phyloP scores from a whole-genome alignment of 345 rosid species.

The Eucalyptus erythrocorys region DNA sequence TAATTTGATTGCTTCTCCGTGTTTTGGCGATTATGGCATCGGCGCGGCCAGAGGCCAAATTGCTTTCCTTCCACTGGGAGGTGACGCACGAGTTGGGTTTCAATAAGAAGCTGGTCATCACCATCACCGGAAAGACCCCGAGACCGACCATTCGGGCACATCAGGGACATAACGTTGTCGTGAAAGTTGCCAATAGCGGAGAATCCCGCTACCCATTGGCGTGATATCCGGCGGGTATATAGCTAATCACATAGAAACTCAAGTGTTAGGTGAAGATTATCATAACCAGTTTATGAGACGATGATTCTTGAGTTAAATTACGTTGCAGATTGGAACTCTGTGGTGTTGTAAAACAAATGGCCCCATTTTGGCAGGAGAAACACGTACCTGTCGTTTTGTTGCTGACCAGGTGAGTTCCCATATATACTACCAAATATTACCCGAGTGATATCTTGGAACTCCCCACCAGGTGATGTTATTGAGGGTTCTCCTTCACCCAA shows the following conservation, averaged over 20 bases:
- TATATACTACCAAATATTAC: not conserved
- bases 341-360: constrained; percentile 25
- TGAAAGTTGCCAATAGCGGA: constrained; percentile 56
- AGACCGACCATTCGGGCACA: constrained; percentile 55
- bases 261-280: not conserved
- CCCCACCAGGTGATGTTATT: too few relatives aligned
- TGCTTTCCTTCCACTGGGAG: constrained; percentile 43
- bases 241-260: too few relatives aligned
- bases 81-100: constrained; percentile 60
- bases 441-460: not conserved
- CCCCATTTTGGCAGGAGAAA: constrained; percentile 61
- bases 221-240: constrained; percentile 61
- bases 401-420: constrained; percentile 51
- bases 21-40: not conserved
- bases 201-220: constrained; percentile 70
- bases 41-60: constrained; percentile 3
- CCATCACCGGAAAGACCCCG: constrained; percentile 54
- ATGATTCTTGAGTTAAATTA: not conserved
- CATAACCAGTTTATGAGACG: not conserved
- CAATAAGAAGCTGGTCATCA: constrained; percentile 40
- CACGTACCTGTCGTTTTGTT: constrained; percentile 46
- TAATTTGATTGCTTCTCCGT: too few relatives aligned
- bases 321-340: constrained; percentile 45
- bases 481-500: not conserved
- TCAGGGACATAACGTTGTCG: constrained; percentile 54